A percentile compares a stretch with the other conserved stretches of the same genome.
Evolutionary conservation across 2,329 filamentous ascomycete species (phyloP).

Genomic region (Microcyclospora pomicola): DNA sequence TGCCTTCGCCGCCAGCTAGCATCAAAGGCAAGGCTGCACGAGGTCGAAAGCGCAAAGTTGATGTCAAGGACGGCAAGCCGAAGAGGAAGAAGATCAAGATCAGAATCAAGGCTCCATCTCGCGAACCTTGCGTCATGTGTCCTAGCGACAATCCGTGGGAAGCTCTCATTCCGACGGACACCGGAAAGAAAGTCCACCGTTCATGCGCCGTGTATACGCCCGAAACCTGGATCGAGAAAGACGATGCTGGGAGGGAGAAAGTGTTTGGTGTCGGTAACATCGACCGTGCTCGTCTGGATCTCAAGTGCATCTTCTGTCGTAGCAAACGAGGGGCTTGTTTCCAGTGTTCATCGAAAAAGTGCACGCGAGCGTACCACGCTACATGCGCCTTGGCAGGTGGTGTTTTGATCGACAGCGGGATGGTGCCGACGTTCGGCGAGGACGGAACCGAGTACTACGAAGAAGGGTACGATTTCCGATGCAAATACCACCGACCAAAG

Average conservation of each 20-base stretch:
- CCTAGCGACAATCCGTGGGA: slow-evolving; percentile 77
- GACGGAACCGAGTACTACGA: slow-evolving; percentile 88
- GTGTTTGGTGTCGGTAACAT: slow-evolving; percentile 70
- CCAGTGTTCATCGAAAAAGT: slow-evolving; percentile 92
- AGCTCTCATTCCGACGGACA: slow-evolving; percentile 73
- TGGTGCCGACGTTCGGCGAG: slow-evolving; percentile 74
- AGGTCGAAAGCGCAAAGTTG: slow-evolving; percentile 55
- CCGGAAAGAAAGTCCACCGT: slow-evolving; percentile 74
- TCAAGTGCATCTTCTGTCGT: slow-evolving; percentile 90
- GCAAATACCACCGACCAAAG: slow-evolving; percentile 84
- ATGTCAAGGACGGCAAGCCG: slow-evolving; percentile 37
- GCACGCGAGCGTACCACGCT: slow-evolving; percentile 81
- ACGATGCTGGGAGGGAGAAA: slow-evolving; percentile 52
- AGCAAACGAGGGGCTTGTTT: slow-evolving; percentile 93
- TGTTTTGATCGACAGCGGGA: slow-evolving; percentile 77
- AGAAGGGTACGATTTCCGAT: slow-evolving; percentile 83
- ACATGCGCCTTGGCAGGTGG: slow-evolving; percentile 88
- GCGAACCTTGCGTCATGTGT: slow-evolving; percentile 79
- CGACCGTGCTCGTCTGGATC: slow-evolving; percentile 71
- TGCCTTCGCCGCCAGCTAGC: slow-evolving; percentile 66
- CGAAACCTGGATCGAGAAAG: slow-evolving; percentile 70
- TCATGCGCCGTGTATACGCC: slow-evolving; percentile 84
- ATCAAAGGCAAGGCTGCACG: slow-evolving; percentile 52
- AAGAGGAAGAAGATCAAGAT: slow-evolving; percentile 67
- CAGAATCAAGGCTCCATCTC: slow-evolving; percentile 54